Conservation (phyloP, 2,329 filamentous ascomycete species). For the Colletotrichum destructivum region DNA sequence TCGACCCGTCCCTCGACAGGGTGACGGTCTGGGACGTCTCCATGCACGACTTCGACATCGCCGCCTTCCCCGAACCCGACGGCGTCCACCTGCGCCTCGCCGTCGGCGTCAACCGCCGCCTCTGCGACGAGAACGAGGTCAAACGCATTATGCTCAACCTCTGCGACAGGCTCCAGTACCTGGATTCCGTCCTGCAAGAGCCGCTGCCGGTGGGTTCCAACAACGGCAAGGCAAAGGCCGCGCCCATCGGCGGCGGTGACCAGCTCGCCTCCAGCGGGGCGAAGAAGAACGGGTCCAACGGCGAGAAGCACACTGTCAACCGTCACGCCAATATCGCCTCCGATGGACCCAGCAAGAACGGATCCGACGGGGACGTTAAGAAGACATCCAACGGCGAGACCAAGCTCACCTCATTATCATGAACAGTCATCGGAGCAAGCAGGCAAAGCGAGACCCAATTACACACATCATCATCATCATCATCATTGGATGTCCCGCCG, state of each 20-base stretch:
- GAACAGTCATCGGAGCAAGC: no score
- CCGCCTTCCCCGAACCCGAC: background rate
- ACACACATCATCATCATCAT: background rate
- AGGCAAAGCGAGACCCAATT: no score
- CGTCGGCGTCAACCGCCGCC: background rate
- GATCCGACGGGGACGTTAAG: background rate
- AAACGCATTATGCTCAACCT: background rate
- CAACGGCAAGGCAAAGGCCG: background rate
- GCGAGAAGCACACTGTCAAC: background rate
- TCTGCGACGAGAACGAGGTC: constrained; percentile 3
- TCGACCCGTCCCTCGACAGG: background rate
- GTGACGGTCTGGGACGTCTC: background rate
- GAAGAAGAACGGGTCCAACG: background rate
- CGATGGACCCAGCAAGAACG: background rate
- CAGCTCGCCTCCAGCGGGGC: no score
- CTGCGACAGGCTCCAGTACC: background rate
- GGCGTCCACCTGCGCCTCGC: background rate
- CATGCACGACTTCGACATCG: constrained; percentile 1
- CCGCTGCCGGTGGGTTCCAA: background rate
- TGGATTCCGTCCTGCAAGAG: background rate
- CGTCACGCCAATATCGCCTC: background rate
- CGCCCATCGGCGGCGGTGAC: background rate
- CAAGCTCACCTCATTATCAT: no score
- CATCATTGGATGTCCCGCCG: background rate
- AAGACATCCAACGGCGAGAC: no score